Evolutionary conservation across 2,329 filamentous ascomycete genomes (phyloP).

Genomic region (Ciborinia camelliae): DNA sequence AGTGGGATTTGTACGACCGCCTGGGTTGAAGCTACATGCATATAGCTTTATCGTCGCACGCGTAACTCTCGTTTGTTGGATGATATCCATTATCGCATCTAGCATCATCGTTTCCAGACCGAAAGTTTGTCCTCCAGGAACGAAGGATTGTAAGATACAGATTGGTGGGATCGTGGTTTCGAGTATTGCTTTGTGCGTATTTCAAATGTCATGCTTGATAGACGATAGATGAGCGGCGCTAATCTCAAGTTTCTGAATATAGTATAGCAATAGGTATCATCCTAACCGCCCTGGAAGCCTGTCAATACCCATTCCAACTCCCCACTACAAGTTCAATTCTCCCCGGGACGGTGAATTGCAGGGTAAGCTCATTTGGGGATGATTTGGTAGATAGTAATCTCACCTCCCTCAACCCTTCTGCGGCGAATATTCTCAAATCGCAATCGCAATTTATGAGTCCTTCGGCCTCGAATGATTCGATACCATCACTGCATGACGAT

Average conservation of each 20-base stretch:
- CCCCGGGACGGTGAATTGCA: conserved; percentile 20
- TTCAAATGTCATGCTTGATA: neutral
- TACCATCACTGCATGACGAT: conserved; percentile 22
- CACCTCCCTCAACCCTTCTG: conserved; percentile 15
- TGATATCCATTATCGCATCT: conserved; percentile 25
- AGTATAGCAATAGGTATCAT: conserved; percentile 30
- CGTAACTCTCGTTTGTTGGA: conserved; percentile 28
- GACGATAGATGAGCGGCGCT: neutral
- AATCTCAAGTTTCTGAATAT: neutral
- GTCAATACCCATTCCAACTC: conserved; percentile 30
- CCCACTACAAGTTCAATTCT: conserved; percentile 17
- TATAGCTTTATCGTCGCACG: conserved; percentile 31
- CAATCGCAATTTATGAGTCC: neutral
- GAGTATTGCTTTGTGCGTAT: conserved; percentile 28
- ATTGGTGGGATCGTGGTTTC: conserved; percentile 27
- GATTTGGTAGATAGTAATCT: conserved; percentile 28
- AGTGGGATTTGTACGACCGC: conserved; percentile 26
- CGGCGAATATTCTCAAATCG: conserved; percentile 14
- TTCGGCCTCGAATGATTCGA: conserved; percentile 1
- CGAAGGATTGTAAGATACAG: conserved; percentile 23
- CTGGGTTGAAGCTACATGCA: conserved; percentile 27
- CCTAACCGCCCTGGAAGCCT: conserved; percentile 31
- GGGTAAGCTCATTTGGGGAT: conserved; percentile 25
- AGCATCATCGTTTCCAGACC: conserved; percentile 26
- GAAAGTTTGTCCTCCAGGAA: conserved; percentile 20